Evolutionary conservation across 2,329 filamentous ascomycete species (phyloP).

Genomic region (Cryphonectria japonica): DNA sequence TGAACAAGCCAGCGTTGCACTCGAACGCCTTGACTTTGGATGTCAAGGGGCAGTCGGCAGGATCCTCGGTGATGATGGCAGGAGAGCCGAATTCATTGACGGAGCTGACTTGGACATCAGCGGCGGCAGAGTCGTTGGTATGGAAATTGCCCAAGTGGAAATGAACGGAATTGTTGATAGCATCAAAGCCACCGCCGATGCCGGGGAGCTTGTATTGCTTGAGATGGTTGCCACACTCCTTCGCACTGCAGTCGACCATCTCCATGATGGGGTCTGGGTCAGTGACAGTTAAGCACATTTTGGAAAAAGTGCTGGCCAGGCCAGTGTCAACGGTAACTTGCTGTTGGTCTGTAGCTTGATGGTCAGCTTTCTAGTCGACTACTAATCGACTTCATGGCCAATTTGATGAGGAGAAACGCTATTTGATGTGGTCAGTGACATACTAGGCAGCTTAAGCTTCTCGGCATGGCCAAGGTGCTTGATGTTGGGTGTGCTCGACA

Average conservation of each 20-base stretch:
- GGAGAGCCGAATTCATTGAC: neutral
- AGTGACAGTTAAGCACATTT: neutral
- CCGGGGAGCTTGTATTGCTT: neutral
- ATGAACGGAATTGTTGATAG: neutral
- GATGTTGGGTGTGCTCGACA: neutral
- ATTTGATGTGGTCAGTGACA: neutral
- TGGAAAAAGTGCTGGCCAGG: neutral
- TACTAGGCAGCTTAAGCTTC: neutral
- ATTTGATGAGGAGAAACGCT: neutral
- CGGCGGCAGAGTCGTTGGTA: neutral
- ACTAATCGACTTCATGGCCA: neutral
- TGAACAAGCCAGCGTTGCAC: neutral
- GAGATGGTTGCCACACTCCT: neutral
- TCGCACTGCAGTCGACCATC: neutral
- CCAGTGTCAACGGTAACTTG: neutral
- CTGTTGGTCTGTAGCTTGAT: neutral
- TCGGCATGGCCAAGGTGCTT: neutral
- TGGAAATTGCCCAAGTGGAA: neutral
- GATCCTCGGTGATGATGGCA: neutral
- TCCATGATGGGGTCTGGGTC: neutral
- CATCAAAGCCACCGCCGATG: slow-evolving; percentile 1
- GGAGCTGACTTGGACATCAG: neutral
- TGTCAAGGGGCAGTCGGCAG: neutral
- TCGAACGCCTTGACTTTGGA: neutral
- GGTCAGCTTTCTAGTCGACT: neutral